Base-by-base conservation (phyloP, 2,329 filamentous ascomycete species). In the Metarhizium robertsii region DNA sequence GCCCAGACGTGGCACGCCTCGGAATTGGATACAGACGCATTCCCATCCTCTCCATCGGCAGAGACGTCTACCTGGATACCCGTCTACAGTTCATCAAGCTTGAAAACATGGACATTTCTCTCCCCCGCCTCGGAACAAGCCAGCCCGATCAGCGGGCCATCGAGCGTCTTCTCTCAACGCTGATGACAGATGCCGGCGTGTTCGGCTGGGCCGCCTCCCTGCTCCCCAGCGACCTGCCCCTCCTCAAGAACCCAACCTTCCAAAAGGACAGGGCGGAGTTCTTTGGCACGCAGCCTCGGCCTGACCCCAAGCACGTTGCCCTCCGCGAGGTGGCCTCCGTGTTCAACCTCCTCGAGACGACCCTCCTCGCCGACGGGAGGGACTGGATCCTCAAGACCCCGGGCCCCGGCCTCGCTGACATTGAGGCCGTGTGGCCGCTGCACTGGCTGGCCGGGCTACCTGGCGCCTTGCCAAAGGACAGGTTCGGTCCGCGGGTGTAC, bases 21-120 rank as follows among this genome's bases (percentile, higher is more conserved):
- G 84, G 83, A 30, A 75, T 89, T 54, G 71, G 74, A 6, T 86
- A 91, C 69, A 79, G 86, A 4, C 84, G 87, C 56, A 88, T 89
- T 55, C 87, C 87, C 1, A 64, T 90, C 52, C 69, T 90, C 52
- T 71, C 81, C 25, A 83, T 89, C 61, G 86, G 84, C 16, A 75
- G 79, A 6, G 81, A 88, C 64, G 71, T 90, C 47, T 90, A 88
- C 71, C 73, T 82, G 58, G 87, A 90, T 72, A 84, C 84, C 2
- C 80, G 84, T 2, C 77, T 89, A 25, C 89, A 90, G 61, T 68
- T 90, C 20, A 68, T 69, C 30, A 85, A 83, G 66, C 79, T 90
- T 1, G 83, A 88, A 62, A 62, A 71, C 1, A 70, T 79, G 40
- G 81, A 79, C 64, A 79, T 79, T 0, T 59, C 73, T 2, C 66